phyloP scores from a whole-genome alignment of 805 yeast genomes.

The Suhomyces prunicola region DNA sequence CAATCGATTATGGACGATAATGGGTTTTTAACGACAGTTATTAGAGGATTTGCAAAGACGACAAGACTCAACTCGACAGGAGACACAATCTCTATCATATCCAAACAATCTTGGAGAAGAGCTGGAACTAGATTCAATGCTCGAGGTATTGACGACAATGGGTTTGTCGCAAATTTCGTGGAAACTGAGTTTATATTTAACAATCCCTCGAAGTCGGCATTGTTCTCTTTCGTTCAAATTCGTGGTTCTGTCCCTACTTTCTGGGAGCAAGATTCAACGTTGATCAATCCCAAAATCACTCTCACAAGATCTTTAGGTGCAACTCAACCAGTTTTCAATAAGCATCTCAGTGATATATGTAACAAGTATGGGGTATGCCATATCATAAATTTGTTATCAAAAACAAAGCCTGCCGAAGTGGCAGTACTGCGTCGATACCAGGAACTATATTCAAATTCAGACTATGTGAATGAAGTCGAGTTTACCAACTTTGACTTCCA shows the following conservation, averaged over 20 bases:
- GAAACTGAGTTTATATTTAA: conserved; percentile 74
- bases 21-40: conserved; percentile 84
- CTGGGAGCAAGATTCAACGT: conserved; percentile 96
- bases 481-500: conserved; percentile 93
- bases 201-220: conserved; percentile 41
- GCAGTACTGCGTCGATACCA: conserved; percentile 67
- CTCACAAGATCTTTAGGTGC: conserved; percentile 89
- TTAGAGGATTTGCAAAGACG: conserved; percentile 93
- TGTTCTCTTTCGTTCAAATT: conserved; percentile 79
- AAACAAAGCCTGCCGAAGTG: conserved; percentile 70
- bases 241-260: conserved; percentile 95
- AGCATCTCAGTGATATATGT: conserved; percentile 69
- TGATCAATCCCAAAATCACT: conserved; percentile 86
- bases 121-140: conserved; percentile 98
- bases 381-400: conserved; percentile 78
- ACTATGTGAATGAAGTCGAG: conserved; percentile 29
- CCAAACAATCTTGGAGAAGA: conserved; percentile 94
- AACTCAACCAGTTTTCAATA: conserved; percentile 82
- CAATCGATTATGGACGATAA: conserved; percentile 65
- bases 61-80: conserved; percentile 37
- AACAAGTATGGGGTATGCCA: conserved; percentile 85
- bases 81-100: conserved; percentile 69
- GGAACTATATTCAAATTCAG: conserved; percentile 43
- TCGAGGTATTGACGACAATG: conserved; percentile 84
- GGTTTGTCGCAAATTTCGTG: conserved; percentile 49